A percentile compares a stretch with the other conserved stretches of the same genome.
Evolutionary conservation across 2,329 filamentous ascomycete species (phyloP).

Genomic region (Xylaria sp.): DNA sequence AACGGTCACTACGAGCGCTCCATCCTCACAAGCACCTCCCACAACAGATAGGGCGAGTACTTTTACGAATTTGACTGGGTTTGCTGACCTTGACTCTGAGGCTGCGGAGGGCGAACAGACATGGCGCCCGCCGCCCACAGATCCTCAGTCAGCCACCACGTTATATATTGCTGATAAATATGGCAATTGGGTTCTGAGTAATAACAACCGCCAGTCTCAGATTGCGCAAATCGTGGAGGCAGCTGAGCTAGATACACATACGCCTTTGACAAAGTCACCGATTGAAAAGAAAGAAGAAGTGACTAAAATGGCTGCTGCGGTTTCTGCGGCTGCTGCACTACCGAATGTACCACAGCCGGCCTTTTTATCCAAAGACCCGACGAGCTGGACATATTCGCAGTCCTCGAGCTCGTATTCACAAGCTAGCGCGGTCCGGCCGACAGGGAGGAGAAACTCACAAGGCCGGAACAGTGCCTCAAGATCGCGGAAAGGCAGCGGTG

Average conservation of each 20-base stretch:
- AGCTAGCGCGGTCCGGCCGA: slow-evolving; percentile 43
- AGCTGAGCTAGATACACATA: slow-evolving; percentile 48
- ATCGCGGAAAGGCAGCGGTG: slow-evolving; percentile 38
- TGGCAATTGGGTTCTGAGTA: slow-evolving; percentile 65
- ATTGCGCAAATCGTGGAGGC: slow-evolving; percentile 37
- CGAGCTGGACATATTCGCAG: slow-evolving; percentile 43
- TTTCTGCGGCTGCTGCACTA: slow-evolving; percentile 42
- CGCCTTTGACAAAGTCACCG: slow-evolving; percentile 48
- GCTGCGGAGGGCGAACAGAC: slow-evolving; percentile 55
- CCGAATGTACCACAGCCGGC: slow-evolving; percentile 48
- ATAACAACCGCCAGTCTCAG: slow-evolving; percentile 48
- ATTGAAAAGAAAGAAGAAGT: slow-evolving; percentile 47
- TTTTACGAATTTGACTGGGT: slow-evolving; percentile 49
- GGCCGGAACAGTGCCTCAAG: slow-evolving; percentile 39
- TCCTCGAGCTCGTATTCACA: slow-evolving; percentile 55
- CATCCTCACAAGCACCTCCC: slow-evolving; percentile 55
- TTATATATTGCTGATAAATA: slow-evolving; percentile 64
- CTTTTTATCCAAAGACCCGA: slow-evolving; percentile 45
- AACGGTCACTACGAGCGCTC: slow-evolving; percentile 45
- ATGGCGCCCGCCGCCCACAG: slow-evolving; percentile 62
- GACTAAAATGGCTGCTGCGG: slow-evolving; percentile 40
- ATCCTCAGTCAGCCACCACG: slow-evolving; percentile 58
- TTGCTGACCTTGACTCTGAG: slow-evolving; percentile 50
- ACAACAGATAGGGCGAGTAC: slow-evolving; percentile 64
- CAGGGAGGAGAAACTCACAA: slow-evolving; percentile 31